Base-by-base conservation (phyloP, 1,139 yeast genomes). In the Lodderomyces parapsilosis region DNA sequence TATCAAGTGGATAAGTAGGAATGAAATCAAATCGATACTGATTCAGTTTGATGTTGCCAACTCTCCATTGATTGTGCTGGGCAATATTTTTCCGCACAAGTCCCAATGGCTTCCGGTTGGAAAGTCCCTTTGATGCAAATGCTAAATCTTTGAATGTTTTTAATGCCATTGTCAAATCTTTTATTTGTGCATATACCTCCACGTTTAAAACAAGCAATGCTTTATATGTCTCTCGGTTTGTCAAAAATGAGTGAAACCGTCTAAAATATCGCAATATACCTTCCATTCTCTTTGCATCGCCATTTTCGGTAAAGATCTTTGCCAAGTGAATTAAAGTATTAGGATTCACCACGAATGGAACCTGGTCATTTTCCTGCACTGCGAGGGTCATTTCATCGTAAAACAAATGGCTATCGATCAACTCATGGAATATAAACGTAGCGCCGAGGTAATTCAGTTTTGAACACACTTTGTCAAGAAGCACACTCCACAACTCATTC, bases 401-500 rank as follows among this genome's bases (percentile, higher is more conserved):
- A 27, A 51, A 49, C 15, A 33, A 27, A 38, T 52, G 41, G 34
- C 63, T 60, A 42, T 66, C 70, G 5, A 73, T 55, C 10, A 73
- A 45, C 38, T 68, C 65, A 48, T 72, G 75, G 47, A 61, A 71
- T 0, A 70, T 52, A 41, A 70, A 44, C 11, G 59, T 54, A 0
- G 74, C 71, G 0, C 76, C 74, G 11, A 60, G 51, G 36, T 65
- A 56, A 43, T 68, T 59, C 9, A 58, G 52, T 10, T 41, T 32
- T n/a, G 56, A 58, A 38, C 66, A 55, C 0, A 65, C 66, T 32
- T 59, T 45, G 6, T 62, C 49, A 1, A 64, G 39, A 39, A 58
- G 63, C 1, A 47, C 39, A 1, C 69, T 57, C 78, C 77, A 72
- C 18, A 66, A 20, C 48, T 72, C 68, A 47, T 68, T 65, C 23